Conservation (phyloP, 371 early-diverging fungal species). For the Apophysomyces trapeziformis region DNA sequence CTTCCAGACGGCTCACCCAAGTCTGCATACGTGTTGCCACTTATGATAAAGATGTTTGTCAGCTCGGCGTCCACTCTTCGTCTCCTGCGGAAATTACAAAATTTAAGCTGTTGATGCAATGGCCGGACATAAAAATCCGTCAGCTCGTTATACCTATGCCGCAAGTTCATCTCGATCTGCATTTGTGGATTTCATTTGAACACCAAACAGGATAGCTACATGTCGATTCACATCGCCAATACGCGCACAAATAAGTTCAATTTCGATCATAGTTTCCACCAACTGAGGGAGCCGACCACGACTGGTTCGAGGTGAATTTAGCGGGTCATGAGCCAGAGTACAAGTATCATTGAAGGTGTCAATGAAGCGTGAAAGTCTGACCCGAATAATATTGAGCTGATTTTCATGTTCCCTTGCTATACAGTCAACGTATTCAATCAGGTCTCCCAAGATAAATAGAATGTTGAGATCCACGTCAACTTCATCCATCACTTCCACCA, state of each 20-base stretch:
- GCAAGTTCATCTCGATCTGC: neutral
- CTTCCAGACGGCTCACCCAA: too few species aligned
- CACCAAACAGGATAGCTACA: neutral
- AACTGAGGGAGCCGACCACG: neutral
- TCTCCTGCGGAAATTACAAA: too few species aligned
- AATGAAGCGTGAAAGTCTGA: neutral
- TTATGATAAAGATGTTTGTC: too few species aligned
- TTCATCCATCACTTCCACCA: neutral
- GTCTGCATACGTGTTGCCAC: too few species aligned
- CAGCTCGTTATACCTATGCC: neutral
- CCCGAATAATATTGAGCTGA: neutral
- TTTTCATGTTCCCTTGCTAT: neutral
- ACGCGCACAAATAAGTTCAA: neutral
- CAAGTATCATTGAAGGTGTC: constrained; percentile 2
- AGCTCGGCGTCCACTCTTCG: too few species aligned
- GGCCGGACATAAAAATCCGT: too few species aligned
- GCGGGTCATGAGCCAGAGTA: neutral
- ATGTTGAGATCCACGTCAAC: neutral
- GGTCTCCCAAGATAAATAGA: neutral
- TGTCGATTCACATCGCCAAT: neutral
- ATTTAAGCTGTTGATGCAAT: too few species aligned
- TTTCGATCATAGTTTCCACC: neutral
- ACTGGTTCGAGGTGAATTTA: neutral
- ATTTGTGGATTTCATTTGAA: neutral
- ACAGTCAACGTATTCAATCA: neutral